A percentile compares a stretch with the other conserved stretches of the same genome.
Conservation (phyloP, 495 filamentous ascomycete genomes). For the Gamarada debralockiae region DNA sequence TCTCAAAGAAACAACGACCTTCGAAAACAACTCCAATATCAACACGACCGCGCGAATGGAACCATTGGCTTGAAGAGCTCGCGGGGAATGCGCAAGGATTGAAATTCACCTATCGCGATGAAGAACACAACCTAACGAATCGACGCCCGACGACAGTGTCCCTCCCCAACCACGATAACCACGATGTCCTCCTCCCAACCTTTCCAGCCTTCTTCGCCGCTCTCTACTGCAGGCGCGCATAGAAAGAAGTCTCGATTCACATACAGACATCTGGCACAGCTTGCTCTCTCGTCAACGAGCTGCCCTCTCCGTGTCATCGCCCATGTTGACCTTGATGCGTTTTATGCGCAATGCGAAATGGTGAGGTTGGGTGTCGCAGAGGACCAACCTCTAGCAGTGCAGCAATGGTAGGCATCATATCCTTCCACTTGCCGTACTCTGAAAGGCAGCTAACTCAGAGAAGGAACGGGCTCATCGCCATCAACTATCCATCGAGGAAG, state of each 20-base stretch:
- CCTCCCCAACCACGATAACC: too few species aligned
- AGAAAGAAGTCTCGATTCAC: conserved; percentile 72
- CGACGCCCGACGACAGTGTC: background rate
- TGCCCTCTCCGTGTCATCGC: conserved; percentile 84
- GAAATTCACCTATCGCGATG: background rate
- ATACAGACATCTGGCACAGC: conserved; percentile 72
- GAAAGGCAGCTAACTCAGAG: conserved; percentile 14
- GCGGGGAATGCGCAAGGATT: too few species aligned
- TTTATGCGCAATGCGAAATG: conserved; percentile 97
- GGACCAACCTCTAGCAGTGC: conserved; percentile 84
- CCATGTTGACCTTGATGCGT: conserved; percentile 94
- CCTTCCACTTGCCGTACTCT: conserved; percentile 22
- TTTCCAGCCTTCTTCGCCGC: conserved; percentile 23
- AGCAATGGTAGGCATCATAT: conserved; percentile 57
- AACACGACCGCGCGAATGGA: background rate
- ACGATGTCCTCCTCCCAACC: conserved; percentile 24
- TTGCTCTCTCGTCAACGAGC: conserved; percentile 63
- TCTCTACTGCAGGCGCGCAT: background rate
- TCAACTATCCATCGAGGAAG: conserved; percentile 87
- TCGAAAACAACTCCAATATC: background rate
- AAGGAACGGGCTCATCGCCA: conserved; percentile 79
- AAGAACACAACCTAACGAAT: background rate
- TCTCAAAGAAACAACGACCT: background rate
- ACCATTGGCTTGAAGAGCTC: background rate
- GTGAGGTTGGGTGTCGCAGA: conserved; percentile 72